phyloP scores from a whole-genome alignment of 1,284 basidiomycete species.

The Trichosporon sp. region DNA sequence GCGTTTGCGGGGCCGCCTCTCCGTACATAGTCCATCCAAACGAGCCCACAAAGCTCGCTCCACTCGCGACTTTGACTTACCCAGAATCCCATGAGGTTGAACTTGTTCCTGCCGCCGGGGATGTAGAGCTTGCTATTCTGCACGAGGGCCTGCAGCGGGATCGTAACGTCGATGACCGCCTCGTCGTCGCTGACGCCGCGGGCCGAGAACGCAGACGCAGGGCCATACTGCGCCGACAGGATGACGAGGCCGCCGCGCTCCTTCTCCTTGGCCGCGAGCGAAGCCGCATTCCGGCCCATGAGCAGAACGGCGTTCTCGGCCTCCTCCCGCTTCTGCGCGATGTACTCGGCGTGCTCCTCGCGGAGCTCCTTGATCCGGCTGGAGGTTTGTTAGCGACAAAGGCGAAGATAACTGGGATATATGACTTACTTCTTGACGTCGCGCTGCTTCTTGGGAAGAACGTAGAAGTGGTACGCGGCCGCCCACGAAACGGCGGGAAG shows the following conservation, averaged over 20 bases:
- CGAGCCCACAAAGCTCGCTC: too few relatives aligned
- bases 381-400: conserved; percentile 19
- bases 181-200: conserved; percentile 59
- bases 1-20: neutral
- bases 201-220: conserved; percentile 46
- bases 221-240: conserved; percentile 70
- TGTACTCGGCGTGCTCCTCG: conserved; percentile 64
- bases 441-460: conserved; percentile 63
- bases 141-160: conserved; percentile 80
- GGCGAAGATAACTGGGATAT: neutral
- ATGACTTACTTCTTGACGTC: conserved; percentile 60
- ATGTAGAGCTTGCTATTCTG: conserved; percentile 76
- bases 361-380: conserved; percentile 61
- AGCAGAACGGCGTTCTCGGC: conserved; percentile 63
- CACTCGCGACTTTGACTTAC: conserved; percentile 34
- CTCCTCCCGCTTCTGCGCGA: conserved; percentile 63
- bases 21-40: too few relatives aligned
- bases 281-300: conserved; percentile 54
- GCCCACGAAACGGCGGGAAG: conserved; percentile 63
- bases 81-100: conserved; percentile 55
- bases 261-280: conserved; percentile 47
- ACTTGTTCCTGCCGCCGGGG: conserved; percentile 67
- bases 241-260: conserved; percentile 68
- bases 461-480: conserved; percentile 63
- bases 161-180: conserved; percentile 69